These are phyloP conservation scores for Pythium sp. DNA, from an alignment of 352 stramenopile genomes.

Conservation along the genomic window DNA sequence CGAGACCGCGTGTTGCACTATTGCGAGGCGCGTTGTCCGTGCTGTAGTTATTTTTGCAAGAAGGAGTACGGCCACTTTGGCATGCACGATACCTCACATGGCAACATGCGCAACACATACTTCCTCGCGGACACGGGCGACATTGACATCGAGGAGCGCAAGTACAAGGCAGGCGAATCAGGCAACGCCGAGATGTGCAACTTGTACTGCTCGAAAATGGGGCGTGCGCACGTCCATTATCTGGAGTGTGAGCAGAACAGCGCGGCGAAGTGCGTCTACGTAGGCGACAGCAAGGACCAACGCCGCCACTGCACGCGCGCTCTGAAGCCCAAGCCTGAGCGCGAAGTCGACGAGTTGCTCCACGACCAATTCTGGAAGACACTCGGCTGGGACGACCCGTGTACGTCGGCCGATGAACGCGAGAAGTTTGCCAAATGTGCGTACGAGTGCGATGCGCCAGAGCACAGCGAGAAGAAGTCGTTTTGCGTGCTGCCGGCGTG, in stretches of 20 bases:
- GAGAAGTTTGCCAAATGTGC: slow-evolving; percentile 66
- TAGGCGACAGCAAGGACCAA: slow-evolving; percentile 40
- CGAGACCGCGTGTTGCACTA: slow-evolving; percentile 42
- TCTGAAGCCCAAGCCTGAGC: slow-evolving; percentile 46
- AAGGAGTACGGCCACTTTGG: slow-evolving; percentile 55
- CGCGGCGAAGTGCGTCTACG: slow-evolving; percentile 41
- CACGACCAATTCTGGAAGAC: slow-evolving; percentile 79
- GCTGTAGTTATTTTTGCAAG: slow-evolving; percentile 76
- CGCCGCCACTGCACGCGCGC: slow-evolving; percentile 56
- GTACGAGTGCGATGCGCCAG: slow-evolving; percentile 63
- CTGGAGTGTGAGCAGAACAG: slow-evolving; percentile 50
- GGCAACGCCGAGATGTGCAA: slow-evolving; percentile 83
- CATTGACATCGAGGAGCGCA: slow-evolving; percentile 72
- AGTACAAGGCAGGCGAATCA: slow-evolving; percentile 64
- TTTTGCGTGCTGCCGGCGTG: slow-evolving; percentile 66
- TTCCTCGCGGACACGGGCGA: slow-evolving; percentile 57
- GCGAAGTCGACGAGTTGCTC: slow-evolving; percentile 65
- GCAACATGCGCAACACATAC: slow-evolving; percentile 81
- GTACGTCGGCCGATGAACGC: slow-evolving; percentile 47
- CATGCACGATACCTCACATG: slow-evolving; percentile 60
- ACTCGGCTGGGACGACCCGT: slow-evolving; percentile 74
- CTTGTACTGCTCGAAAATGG: slow-evolving; percentile 78
- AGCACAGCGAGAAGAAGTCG: slow-evolving; percentile 58
- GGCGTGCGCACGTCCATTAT: slow-evolving; percentile 71
- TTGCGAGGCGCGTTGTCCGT: slow-evolving; percentile 64